These are phyloP conservation scores for Aspergillus sp. DNA, from an alignment of 2,329 filamentous ascomycete species.

Conservation along the genomic window DNA sequence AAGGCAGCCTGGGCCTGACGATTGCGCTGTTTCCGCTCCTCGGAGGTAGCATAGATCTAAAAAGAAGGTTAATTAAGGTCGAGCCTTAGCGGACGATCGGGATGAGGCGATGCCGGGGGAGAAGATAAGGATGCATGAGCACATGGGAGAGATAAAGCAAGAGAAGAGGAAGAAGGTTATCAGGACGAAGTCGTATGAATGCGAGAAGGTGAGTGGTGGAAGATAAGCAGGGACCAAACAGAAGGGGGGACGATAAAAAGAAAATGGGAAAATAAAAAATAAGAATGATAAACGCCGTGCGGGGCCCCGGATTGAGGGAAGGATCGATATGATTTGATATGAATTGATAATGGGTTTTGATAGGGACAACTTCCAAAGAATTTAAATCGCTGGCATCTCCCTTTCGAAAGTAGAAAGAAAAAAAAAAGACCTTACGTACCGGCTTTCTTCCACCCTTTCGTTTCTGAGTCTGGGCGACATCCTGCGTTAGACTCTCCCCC, in stretches of 20 bases:
- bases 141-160: background rate
- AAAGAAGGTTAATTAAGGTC: constrained; percentile 11
- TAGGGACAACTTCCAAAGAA: background rate
- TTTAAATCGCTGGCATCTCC: background rate
- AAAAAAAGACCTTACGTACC: constrained; percentile 55
- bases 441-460: constrained; percentile 97
- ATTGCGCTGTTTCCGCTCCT: constrained; percentile 97
- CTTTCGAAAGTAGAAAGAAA: constrained; percentile 10
- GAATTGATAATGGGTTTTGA: background rate
- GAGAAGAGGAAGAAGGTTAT: constrained; percentile 7
- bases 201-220: background rate
- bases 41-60: constrained; percentile 96
- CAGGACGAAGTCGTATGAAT: background rate
- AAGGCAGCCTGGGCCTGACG: constrained; percentile 96
- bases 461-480: constrained; percentile 65
- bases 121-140: background rate
- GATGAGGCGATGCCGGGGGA: background rate
- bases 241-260: constrained; percentile 1
- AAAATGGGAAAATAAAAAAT: constrained; percentile 8
- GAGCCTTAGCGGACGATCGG: background rate
- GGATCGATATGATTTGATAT: background rate
- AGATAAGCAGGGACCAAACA: background rate
- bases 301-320: constrained; percentile 27
- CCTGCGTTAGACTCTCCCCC: constrained; percentile 38
- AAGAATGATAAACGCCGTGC: constrained; percentile 22